Conservation (phyloP, 345 rosid species). For the Toxicodendron radicans region DNA sequence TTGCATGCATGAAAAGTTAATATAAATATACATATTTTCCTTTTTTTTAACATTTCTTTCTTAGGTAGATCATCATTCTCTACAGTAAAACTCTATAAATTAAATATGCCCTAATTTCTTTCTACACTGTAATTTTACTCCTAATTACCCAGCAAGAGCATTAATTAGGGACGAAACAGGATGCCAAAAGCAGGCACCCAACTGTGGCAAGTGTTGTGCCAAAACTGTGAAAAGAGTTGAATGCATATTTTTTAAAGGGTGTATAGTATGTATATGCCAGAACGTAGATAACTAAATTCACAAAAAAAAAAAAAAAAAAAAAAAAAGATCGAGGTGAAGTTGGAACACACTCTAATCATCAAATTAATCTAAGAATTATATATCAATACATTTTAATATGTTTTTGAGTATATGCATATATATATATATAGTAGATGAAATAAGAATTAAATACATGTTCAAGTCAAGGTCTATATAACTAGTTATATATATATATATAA, state of each 20-base stretch:
- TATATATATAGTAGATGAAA: too few species aligned
- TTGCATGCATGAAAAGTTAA: conserved; percentile 25
- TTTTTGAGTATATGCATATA: too few species aligned
- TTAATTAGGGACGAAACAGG: background rate
- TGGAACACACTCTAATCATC: background rate
- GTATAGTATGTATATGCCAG: too few species aligned
- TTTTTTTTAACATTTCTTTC: background rate
- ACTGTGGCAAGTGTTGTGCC: background rate
- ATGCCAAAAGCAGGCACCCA: background rate
- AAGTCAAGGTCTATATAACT: too few species aligned
- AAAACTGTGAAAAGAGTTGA: background rate
- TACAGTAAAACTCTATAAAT: too few species aligned
- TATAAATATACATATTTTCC: background rate
- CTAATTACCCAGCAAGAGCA: too few species aligned
- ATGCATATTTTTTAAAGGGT: background rate
- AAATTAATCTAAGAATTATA: too few species aligned
- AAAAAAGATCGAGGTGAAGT: background rate
- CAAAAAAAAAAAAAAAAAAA: background rate
- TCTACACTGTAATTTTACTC: too few species aligned
- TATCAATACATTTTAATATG: too few species aligned
- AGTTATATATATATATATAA: too few species aligned
- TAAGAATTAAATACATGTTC: too few species aligned
- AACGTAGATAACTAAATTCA: background rate
- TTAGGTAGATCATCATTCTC: conserved; percentile 10
- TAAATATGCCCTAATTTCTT: too few species aligned